phyloP scores from a whole-genome alignment of 768 basidiomycete species.

The Amanita muscaria region DNA sequence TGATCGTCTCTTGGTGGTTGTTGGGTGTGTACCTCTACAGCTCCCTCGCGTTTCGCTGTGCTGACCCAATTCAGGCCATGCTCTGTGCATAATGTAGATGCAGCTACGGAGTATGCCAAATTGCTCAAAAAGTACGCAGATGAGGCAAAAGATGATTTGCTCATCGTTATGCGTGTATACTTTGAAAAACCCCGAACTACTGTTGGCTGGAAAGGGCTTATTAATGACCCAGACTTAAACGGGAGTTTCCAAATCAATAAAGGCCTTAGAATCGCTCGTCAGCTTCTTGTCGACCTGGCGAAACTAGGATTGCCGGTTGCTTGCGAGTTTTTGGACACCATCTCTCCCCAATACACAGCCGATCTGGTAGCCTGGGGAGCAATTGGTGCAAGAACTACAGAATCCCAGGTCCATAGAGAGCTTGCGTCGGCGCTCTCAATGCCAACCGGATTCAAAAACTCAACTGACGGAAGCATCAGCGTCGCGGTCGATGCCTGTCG shows the following conservation, averaged over 20 bases:
- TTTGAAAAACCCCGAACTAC: constrained; percentile 97
- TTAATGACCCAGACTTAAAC: constrained; percentile 96
- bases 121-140: constrained; percentile 76
- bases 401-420: constrained; percentile 90
- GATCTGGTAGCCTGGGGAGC: constrained; percentile 91
- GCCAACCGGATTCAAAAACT: constrained; percentile 98
- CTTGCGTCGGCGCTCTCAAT: constrained; percentile 82
- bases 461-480: constrained; percentile 86
- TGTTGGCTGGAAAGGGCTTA: constrained; percentile 98
- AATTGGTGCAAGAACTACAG: constrained; percentile 89
- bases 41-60: not conserved
- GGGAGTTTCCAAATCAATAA: constrained; percentile 93
- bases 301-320: constrained; percentile 88
- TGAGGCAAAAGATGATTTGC: constrained; percentile 69
- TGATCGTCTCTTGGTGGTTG: constrained; percentile 87
- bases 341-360: constrained; percentile 76
- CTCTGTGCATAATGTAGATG: constrained; percentile 85
- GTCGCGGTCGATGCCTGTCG: constrained; percentile 95
- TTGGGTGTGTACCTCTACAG: constrained; percentile 50
- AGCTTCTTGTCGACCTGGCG: constrained; percentile 79
- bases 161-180: constrained; percentile 97
- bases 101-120: constrained; percentile 82
- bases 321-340: constrained; percentile 88
- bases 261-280: constrained; percentile 83
- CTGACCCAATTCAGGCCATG: constrained; percentile 54